Evolutionary conservation across 1,139 yeast species (phyloP).

Genomic region (Sporopachydermia cereana): DNA sequence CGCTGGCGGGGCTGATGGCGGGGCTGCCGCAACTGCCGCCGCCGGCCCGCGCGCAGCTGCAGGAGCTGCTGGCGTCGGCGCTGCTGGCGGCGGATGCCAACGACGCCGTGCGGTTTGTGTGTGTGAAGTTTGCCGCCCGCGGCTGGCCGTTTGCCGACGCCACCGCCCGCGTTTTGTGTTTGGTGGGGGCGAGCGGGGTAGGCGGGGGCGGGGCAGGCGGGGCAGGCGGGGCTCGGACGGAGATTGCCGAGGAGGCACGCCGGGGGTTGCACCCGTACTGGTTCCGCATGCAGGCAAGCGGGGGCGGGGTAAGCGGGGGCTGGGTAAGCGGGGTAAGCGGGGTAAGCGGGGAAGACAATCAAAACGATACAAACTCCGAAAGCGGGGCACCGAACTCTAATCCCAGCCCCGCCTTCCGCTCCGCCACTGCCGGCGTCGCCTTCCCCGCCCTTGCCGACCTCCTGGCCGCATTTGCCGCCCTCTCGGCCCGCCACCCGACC

Average conservation of each 20-base stretch:
- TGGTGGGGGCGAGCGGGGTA: constrained; percentile 61
- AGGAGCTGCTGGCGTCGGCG: constrained; percentile 30
- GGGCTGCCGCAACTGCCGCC: constrained; percentile 34
- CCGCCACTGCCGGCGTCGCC: not conserved
- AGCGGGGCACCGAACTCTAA: not conserved
- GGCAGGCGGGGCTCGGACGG: constrained; percentile 46
- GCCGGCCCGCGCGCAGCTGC: constrained; percentile 32
- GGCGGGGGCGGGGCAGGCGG: too few species aligned
- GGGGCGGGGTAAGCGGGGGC: not conserved
- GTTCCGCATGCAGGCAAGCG: constrained; percentile 26
- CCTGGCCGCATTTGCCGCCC: not conserved
- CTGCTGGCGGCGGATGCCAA: constrained; percentile 23
- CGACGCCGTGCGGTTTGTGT: constrained; percentile 40
- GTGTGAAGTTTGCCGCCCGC: constrained; percentile 54
- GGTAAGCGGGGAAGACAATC: not conserved
- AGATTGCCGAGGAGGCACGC: constrained; percentile 69
- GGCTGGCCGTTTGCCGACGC: constrained; percentile 60
- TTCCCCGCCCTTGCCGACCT: not conserved
- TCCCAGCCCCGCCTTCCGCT: not conserved
- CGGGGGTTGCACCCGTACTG: constrained; percentile 77
- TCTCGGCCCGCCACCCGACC: not conserved
- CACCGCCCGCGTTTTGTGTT: constrained; percentile 55
- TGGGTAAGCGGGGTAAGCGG: not conserved
- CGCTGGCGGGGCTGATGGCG: constrained; percentile 47
- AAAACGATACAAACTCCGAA: not conserved